Conservation (phyloP, 345 rosid genomes). For the Gynandropsis gynandra region DNA sequence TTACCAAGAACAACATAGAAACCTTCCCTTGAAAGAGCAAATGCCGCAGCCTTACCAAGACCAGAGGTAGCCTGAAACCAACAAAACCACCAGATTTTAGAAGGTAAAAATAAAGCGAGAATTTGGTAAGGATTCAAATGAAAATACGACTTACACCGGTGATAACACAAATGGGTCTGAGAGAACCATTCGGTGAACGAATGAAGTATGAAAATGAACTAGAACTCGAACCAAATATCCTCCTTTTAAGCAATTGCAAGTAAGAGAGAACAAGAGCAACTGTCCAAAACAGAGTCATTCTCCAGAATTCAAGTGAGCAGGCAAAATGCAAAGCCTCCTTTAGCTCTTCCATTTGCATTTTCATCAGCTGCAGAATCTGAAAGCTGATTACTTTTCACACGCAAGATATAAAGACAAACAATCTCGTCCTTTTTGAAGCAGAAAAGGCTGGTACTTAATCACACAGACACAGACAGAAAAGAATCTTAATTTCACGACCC, state of each 20-base stretch:
- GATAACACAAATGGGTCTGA: slow-evolving; percentile 55
- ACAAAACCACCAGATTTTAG: background rate
- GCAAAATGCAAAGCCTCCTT: slow-evolving; percentile 38
- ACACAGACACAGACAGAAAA: too few relatives aligned
- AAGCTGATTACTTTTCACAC: background rate
- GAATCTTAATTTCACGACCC: too few relatives aligned
- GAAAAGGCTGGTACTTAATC: too few relatives aligned
- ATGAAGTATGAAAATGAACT: slow-evolving; percentile 28
- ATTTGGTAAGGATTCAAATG: background rate
- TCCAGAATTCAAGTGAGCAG: slow-evolving; percentile 49
- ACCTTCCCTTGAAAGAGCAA: slow-evolving; percentile 64
- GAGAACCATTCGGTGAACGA: slow-evolving; percentile 21
- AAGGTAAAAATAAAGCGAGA: background rate
- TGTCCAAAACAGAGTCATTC: slow-evolving; percentile 70
- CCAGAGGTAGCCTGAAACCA: slow-evolving; percentile 76
- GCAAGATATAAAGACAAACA: background rate
- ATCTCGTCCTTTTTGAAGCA: too few relatives aligned
- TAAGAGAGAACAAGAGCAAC: slow-evolving; percentile 45
- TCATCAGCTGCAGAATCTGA: background rate
- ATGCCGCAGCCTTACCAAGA: slow-evolving; percentile 67
- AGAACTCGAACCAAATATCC: slow-evolving; percentile 27
- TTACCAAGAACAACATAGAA: slow-evolving; percentile 72
- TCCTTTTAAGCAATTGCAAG: slow-evolving; percentile 35
- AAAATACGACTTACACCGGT: slow-evolving; percentile 55
- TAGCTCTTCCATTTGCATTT: slow-evolving; percentile 28